Base-by-base conservation (phyloP, 225 moss, liverwort and hornwort species). In the Marchantia polymorpha region DNA sequence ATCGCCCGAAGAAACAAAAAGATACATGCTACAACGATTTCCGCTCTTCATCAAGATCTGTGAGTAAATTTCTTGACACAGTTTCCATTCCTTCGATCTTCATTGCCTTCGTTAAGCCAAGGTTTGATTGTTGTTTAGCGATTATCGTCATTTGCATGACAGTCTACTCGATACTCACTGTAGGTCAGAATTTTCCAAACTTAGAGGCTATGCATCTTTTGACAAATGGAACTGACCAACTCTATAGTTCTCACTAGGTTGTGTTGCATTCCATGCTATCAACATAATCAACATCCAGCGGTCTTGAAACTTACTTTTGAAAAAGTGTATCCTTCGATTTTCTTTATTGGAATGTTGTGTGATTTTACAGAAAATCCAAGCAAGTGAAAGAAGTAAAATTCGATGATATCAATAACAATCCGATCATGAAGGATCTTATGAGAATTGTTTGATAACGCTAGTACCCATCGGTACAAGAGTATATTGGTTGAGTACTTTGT, bases 1-100 rank as follows among this genome's bases (percentile, higher is more conserved):
- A 86, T 95, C 53, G 92, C 95, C 49, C 90, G 91, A 81, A 81
- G 93, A 10, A 94, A 95, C 72, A 95, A 90, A 6, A 86, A 93
- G 53, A 93, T 99, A 46, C 55, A 80, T 27, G 83, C 85, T 11
- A 81, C 85, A 63, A 85, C 81, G 17, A 90, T 87, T 17, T 83
- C 85, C 7, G 80, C 85, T 29, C 72, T 90, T 6, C 77, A 85
- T 71, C 77, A 83, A 79, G 89, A 89, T 50, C 71, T 89, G 85
- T 88, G 73, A 83, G 83, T 71, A 50, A 27, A 7, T 39, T 3
- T n/a, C 3, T 25, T 14, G 1, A 48, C 9, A 20, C 16, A 22
- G 11, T 15, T 16, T 61, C 63, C 7, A 61, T 7, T 48, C 20
- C 20, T 39, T 39, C 3, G n/a, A 1, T 48, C 0, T 14, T 11